Percentiles rank a stretch among this genome's conserved stretches.
These are phyloP conservation scores for Porpolomopsis calyptriformis DNA, from an alignment of 768 basidiomycete species.

Conservation along the genomic window DNA sequence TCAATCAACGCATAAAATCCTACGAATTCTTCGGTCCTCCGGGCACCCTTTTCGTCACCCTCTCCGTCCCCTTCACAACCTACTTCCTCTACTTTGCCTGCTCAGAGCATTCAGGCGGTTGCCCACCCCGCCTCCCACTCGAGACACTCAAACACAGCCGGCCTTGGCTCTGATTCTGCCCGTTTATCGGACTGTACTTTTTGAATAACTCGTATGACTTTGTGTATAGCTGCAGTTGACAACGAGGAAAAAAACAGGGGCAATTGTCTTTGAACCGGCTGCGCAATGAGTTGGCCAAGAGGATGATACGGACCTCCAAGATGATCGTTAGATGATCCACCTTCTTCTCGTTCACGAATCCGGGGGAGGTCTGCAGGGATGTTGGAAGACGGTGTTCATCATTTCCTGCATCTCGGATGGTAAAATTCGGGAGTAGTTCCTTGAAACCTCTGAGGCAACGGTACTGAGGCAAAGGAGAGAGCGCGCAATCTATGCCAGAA, in stretches of 20 bases:
- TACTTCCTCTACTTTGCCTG: constrained; percentile 75
- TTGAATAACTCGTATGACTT: too few species aligned
- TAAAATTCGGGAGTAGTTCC: constrained; percentile 79
- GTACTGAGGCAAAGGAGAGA: not conserved
- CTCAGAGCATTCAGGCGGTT: constrained; percentile 59
- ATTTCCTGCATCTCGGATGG: constrained; percentile 69
- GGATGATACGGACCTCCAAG: too few species aligned
- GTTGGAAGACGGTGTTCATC: constrained; percentile 67
- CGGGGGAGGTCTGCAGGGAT: too few species aligned
- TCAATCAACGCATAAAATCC: constrained; percentile 59
- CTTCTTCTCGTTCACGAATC: too few species aligned
- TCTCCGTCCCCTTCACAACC: constrained; percentile 58
- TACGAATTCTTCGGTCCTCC: constrained; percentile 82
- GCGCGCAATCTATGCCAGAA: not conserved
- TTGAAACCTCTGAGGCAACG: constrained; percentile 55
- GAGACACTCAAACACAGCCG: constrained; percentile 27
- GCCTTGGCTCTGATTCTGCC: too few species aligned
- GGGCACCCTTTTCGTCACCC: constrained; percentile 59
- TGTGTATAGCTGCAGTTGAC: too few species aligned
- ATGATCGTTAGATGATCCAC: too few species aligned
- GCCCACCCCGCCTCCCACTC: constrained; percentile 42
- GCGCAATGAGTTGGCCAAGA: too few species aligned
- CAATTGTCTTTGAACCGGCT: too few species aligned
- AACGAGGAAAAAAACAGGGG: too few species aligned
- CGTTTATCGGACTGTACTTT: too few species aligned